A percentile compares a stretch with the other conserved stretches of the same genome.
These are phyloP conservation scores for Aspergillus saccharolyticus DNA, from an alignment of 495 filamentous ascomycete genomes.

Conservation along the genomic window DNA sequence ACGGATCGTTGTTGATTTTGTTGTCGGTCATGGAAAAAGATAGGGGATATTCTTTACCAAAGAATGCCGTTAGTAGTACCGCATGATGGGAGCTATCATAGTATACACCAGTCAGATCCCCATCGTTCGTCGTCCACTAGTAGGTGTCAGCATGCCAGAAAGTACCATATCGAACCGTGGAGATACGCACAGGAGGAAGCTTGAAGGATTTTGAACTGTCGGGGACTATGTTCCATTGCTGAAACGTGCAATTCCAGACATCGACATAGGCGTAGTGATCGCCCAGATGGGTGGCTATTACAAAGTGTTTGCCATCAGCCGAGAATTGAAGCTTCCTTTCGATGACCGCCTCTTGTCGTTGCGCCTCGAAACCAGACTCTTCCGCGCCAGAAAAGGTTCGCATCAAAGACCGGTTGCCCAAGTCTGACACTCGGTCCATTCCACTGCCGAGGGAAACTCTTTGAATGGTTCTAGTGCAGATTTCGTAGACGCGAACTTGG, in stretches of 20 bases:
- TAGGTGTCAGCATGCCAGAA: constrained; percentile 7
- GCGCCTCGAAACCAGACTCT: neutral
- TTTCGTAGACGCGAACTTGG: constrained; percentile 22
- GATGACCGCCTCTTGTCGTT: constrained; percentile 11
- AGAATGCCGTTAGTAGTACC: constrained; percentile 21
- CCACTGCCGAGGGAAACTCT: constrained; percentile 13
- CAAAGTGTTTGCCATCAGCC: constrained; percentile 17
- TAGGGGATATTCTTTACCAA: constrained; percentile 21
- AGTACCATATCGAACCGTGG: too few relatives aligned
- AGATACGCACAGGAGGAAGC: constrained; percentile 19
- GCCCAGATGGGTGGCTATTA: constrained; percentile 21
- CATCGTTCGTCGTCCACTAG: constrained; percentile 21
- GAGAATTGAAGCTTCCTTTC: constrained; percentile 23
- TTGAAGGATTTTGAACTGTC: constrained; percentile 19
- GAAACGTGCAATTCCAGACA: constrained; percentile 21
- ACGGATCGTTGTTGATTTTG: constrained; percentile 8
- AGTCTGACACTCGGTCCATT: constrained; percentile 6
- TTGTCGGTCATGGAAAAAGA: constrained; percentile 14
- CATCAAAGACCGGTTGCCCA: constrained; percentile 1
- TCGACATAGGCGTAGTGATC: constrained; percentile 20
- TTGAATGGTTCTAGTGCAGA: constrained; percentile 12
- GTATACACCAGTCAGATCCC: constrained; percentile 20
- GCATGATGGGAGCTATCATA: constrained; percentile 20
- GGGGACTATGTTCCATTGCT: constrained; percentile 16
- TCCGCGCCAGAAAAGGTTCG: neutral